Conservation (phyloP, 2,329 filamentous ascomycete genomes). For the Teratosphaeria viscida region DNA sequence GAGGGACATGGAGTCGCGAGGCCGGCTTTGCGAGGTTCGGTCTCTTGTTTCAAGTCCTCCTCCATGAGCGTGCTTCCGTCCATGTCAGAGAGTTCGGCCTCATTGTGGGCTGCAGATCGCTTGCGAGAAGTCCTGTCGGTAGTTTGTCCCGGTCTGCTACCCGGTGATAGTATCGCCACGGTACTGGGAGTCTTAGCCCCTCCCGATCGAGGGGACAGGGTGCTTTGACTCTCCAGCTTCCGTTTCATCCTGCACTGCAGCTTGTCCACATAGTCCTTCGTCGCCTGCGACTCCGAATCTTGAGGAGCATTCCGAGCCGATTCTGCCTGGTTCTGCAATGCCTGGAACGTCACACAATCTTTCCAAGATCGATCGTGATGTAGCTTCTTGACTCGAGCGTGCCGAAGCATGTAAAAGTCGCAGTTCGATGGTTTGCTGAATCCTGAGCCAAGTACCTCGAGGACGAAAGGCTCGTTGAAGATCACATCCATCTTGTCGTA, state of each 20-base stretch:
- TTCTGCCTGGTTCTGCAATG: constrained; percentile 57
- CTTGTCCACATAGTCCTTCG: constrained; percentile 49
- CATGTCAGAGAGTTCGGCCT: background rate
- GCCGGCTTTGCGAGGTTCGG: background rate
- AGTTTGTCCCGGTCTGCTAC: too few relatives aligned
- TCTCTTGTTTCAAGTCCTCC: background rate
- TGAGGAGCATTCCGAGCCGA: constrained; percentile 42
- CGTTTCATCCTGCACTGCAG: constrained; percentile 37
- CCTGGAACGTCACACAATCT: constrained; percentile 58
- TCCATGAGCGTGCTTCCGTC: constrained; percentile 3
- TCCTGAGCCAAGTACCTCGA: constrained; percentile 69
- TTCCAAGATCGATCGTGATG: constrained; percentile 63
- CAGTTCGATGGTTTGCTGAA: constrained; percentile 64
- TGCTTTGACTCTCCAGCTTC: constrained; percentile 18
- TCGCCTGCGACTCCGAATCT: constrained; percentile 50
- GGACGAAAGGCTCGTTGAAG: constrained; percentile 63
- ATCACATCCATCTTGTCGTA: constrained; percentile 34
- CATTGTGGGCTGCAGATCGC: background rate
- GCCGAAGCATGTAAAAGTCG: constrained; percentile 63
- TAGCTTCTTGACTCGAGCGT: constrained; percentile 65
- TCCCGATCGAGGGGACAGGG: constrained; percentile 8
- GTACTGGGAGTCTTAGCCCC: constrained; percentile 2
- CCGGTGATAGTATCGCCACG: background rate
- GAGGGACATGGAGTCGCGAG: constrained; percentile 1
- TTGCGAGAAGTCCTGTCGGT: background rate